Evolutionary conservation across 768 basidiomycete genomes (phyloP), one percentile per base, ranked within the genome.

Genomic region (Dentipellis fragilis): DNA sequence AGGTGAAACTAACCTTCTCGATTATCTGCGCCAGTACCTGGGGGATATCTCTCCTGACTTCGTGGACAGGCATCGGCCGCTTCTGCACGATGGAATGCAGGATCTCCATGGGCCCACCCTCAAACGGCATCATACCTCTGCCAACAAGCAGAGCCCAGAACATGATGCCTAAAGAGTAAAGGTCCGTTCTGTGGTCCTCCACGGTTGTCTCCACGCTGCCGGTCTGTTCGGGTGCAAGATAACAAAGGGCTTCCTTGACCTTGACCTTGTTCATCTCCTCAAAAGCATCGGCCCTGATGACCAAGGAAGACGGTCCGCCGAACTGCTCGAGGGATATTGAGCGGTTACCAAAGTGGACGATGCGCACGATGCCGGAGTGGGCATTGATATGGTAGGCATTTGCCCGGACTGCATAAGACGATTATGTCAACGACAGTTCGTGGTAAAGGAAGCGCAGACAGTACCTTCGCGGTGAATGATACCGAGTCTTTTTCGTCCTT

Each of bases 141-240:
- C 86, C 85, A 14, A 85, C 84, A n/a, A 87, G 72, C 3, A 87
- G 70, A 10, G 84, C 85, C 85, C 85, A 87, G 64, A 86, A 85
- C 61, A 85, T 65, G 56, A 86, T 79, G 2, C 87, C 87, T 7
- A 87, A 73, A 0, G 84, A 83, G 65, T 89, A 87, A 29, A 89
- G 67, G 66, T 89, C 87, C 11, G 87, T 86, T 56, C 85, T 68
- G 59, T 86, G 83, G 63, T 89, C 86, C 61, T 86, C 84, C 2
- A 78, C 75, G 67, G 81, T 80, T 5, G 82, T 84, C 65, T 86
- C 84, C 58, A 81, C 81, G 62, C 84, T 81, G 9, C 85, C 85
- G 0, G 85, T 87, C 67, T 89, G 85, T 64, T 87, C 85, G 14
- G 87, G 87, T 6, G 85, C 83, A 36, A 87, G 75, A 63, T 86